Conservation (phyloP, 257 asterid genomes). For the Nicotiana paniculata region DNA sequence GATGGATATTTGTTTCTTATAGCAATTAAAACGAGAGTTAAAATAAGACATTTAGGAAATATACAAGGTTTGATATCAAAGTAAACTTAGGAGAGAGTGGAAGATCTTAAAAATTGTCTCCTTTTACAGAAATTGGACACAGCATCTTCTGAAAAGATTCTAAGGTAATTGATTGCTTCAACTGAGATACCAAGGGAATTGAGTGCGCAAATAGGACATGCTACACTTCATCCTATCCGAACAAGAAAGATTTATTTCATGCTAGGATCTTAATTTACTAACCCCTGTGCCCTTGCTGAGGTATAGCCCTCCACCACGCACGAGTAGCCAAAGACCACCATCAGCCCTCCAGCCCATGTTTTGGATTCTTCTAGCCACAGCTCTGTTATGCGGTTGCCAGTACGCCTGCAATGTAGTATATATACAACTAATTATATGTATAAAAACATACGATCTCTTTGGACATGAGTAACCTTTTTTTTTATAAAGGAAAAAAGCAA, state of each 20-base stretch:
- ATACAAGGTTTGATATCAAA: neutral
- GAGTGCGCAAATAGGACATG: neutral
- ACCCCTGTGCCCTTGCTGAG: slow-evolving; percentile 98
- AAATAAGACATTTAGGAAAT: neutral
- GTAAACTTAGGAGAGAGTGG: neutral
- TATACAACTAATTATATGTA: neutral
- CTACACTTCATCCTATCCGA: neutral
- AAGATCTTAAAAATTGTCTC: neutral
- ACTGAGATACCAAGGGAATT: neutral
- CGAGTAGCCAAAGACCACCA: slow-evolving; percentile 99
- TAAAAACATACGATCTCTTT: neutral
- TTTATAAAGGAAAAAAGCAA: neutral
- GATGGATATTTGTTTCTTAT: too few species aligned
- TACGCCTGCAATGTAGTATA: slow-evolving; percentile 49
- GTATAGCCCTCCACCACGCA: slow-evolving; percentile 95
- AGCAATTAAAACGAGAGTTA: neutral
- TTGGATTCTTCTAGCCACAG: slow-evolving; percentile 92
- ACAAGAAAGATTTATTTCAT: neutral
- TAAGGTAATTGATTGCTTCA: neutral
- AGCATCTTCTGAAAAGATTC: neutral
- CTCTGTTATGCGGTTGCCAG: slow-evolving; percentile 98
- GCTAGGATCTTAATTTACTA: slow-evolving; percentile 17
- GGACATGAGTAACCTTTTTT: neutral
- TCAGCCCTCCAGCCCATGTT: slow-evolving; percentile 99
- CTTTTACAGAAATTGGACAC: neutral